Conservation (phyloP, 2,329 filamentous ascomycete species). For the Monosporascus sp. region DNA sequence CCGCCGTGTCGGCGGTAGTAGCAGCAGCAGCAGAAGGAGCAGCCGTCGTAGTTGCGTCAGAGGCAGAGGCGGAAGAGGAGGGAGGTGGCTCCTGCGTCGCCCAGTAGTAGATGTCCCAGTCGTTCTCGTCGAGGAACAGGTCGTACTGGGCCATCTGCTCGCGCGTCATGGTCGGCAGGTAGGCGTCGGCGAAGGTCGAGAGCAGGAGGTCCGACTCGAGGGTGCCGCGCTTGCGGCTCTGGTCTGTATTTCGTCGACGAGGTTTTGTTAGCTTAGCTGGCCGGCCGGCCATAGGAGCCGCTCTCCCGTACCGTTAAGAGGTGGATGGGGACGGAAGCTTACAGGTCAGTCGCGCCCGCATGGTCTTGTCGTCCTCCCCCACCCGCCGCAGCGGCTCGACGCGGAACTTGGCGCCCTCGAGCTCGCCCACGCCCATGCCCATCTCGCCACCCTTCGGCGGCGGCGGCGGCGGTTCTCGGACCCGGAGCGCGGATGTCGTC, state of each 20-base stretch:
- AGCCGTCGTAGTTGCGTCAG: slow-evolving; percentile 13
- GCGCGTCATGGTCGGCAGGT: slow-evolving; percentile 69
- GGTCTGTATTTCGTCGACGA: slow-evolving; percentile 56
- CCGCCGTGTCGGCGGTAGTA: slow-evolving; percentile 11
- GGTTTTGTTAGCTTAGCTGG: neutral
- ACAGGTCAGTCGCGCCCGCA: slow-evolving; percentile 76
- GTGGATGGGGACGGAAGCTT: slow-evolving; percentile 31
- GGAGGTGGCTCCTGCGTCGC: slow-evolving; percentile 75
- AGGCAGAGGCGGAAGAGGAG: slow-evolving; percentile 45
- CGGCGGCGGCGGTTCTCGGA: neutral
- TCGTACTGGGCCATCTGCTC: slow-evolving; percentile 81
- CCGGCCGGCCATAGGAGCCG: slow-evolving; percentile 1
- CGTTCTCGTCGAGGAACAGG: slow-evolving; percentile 93
- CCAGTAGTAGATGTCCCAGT: slow-evolving; percentile 99
- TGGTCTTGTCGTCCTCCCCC: slow-evolving; percentile 80
- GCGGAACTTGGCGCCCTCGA: slow-evolving; percentile 79
- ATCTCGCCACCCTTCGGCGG: neutral
- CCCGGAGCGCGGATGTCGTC: neutral
- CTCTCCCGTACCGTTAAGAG: neutral
- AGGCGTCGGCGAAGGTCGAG: slow-evolving; percentile 82
- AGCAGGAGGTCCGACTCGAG: slow-evolving; percentile 94
- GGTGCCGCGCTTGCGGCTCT: slow-evolving; percentile 92
- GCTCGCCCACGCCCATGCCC: slow-evolving; percentile 70
- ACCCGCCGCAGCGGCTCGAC: slow-evolving; percentile 82
- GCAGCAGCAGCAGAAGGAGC: slow-evolving; percentile 14